These are phyloP conservation scores for Zymoseptoria passerinii DNA, from an alignment of 2,329 filamentous ascomycete species.

Conservation along the genomic window DNA sequence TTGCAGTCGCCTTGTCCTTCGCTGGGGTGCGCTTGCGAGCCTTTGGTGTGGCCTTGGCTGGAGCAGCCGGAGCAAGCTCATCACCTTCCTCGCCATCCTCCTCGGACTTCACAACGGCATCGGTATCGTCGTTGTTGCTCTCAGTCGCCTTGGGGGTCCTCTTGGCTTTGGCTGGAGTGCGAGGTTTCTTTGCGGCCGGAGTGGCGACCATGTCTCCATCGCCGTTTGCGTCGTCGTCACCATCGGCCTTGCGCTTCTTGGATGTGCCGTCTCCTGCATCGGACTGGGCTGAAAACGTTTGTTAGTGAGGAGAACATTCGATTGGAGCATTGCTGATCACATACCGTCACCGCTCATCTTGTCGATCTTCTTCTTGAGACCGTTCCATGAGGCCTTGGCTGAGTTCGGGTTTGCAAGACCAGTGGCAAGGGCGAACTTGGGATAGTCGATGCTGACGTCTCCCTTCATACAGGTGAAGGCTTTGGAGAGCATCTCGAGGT, in stretches of 20 bases:
- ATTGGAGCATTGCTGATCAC: background rate
- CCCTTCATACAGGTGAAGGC: constrained; percentile 12
- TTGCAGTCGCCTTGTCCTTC: background rate
- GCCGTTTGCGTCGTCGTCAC: background rate
- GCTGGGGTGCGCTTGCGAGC: background rate
- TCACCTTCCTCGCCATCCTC: background rate
- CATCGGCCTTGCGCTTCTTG: background rate
- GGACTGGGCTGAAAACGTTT: background rate
- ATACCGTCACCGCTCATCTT: background rate
- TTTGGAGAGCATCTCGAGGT: constrained; percentile 13
- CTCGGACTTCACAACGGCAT: background rate
- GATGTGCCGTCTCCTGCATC: background rate
- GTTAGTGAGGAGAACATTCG: background rate
- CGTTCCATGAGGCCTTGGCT: constrained; percentile 23
- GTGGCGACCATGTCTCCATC: background rate
- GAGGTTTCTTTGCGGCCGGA: background rate
- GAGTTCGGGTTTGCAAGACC: constrained; percentile 32
- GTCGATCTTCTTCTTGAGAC: constrained; percentile 7
- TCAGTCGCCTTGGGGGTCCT: background rate
- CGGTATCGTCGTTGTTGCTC: background rate
- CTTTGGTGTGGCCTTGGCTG: background rate
- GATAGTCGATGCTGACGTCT: constrained; percentile 28
- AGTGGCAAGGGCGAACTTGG: constrained; percentile 29
- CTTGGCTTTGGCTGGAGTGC: background rate
- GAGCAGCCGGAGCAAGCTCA: background rate